phyloP scores from a whole-genome alignment of 768 basidiomycete genomes.

The Paxillus ammoniavirescens region DNA sequence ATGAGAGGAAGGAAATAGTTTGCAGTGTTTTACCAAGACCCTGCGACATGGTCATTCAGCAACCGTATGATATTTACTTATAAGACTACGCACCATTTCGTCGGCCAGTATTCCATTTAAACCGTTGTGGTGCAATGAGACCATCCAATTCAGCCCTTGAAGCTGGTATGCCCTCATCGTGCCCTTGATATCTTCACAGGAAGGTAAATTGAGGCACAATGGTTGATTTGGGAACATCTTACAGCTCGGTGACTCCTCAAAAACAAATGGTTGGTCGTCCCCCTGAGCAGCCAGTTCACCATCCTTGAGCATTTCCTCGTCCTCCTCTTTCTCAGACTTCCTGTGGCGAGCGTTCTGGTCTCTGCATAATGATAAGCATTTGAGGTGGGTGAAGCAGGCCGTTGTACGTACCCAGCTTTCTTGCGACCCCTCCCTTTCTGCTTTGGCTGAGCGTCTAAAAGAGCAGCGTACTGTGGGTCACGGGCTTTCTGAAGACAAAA shows the following conservation, averaged over 20 bases:
- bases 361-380: slow-evolving; percentile 37
- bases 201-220: slow-evolving; percentile 1
- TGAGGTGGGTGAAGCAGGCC: background rate
- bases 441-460: slow-evolving; percentile 85
- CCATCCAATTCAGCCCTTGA: slow-evolving; percentile 97
- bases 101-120: slow-evolving; percentile 97
- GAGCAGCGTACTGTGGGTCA: slow-evolving; percentile 89
- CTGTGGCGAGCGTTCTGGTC: slow-evolving; percentile 81
- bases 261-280: slow-evolving; percentile 89
- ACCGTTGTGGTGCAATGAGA: slow-evolving; percentile 92
- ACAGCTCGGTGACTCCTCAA: slow-evolving; percentile 94
- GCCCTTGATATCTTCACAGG: slow-evolving; percentile 73
- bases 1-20: slow-evolving; percentile 95
- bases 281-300: slow-evolving; percentile 78
- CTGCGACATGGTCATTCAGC: slow-evolving; percentile 36
- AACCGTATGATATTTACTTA: background rate
- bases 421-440: slow-evolving; percentile 84
- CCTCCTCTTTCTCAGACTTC: slow-evolving; percentile 98
- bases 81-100: slow-evolving; percentile 67
- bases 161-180: slow-evolving; percentile 92
- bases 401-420: slow-evolving; percentile 61
- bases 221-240: slow-evolving; percentile 12
- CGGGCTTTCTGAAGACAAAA: slow-evolving; percentile 60
- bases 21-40: slow-evolving; percentile 98
- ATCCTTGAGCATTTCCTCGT: slow-evolving; percentile 90